Conservation (phyloP, 1,139 yeast genomes). For the Candida sp. region DNA sequence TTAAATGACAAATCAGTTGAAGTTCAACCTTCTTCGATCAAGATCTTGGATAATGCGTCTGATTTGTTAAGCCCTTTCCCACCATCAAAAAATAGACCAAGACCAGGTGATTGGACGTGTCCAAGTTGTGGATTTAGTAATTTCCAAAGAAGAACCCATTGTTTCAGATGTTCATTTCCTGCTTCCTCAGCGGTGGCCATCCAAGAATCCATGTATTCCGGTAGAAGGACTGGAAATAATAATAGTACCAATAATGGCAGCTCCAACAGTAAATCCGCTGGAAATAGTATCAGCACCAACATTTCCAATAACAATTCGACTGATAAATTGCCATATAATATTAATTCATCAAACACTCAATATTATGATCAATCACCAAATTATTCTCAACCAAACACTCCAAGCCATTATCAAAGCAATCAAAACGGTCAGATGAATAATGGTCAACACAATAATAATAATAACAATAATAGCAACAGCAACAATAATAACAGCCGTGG, state of each 20-base stretch:
- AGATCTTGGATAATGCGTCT: constrained; percentile 76
- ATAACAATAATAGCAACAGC: constrained; percentile 8
- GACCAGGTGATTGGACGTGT: constrained; percentile 99
- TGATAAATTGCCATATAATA: constrained; percentile 7
- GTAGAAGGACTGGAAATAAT: constrained; percentile 7
- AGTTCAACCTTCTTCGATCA: constrained; percentile 80
- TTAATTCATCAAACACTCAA: not conserved
- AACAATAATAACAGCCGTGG: constrained; percentile 8
- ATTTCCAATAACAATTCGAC: constrained; percentile 5
- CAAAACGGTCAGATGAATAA: constrained; percentile 6
- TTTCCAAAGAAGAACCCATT: constrained; percentile 91
- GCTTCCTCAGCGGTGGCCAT: constrained; percentile 69
- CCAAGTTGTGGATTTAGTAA: constrained; percentile 95
- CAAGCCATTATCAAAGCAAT: constrained; percentile 5
- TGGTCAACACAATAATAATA: constrained; percentile 7
- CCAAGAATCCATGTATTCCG: constrained; percentile 42
- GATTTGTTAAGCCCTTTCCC: constrained; percentile 84
- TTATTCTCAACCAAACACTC: constrained; percentile 5
- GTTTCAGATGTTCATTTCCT: constrained; percentile 91
- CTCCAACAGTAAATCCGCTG: not conserved
- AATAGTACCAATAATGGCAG: constrained; percentile 8
- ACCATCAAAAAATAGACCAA: constrained; percentile 81
- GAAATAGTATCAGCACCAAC: constrained; percentile 5
- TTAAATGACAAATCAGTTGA: constrained; percentile 75
- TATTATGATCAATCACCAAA: not conserved